Evolutionary conservation across 495 filamentous ascomycete species (phyloP).

Genomic region (Cairneyella variabilis): DNA sequence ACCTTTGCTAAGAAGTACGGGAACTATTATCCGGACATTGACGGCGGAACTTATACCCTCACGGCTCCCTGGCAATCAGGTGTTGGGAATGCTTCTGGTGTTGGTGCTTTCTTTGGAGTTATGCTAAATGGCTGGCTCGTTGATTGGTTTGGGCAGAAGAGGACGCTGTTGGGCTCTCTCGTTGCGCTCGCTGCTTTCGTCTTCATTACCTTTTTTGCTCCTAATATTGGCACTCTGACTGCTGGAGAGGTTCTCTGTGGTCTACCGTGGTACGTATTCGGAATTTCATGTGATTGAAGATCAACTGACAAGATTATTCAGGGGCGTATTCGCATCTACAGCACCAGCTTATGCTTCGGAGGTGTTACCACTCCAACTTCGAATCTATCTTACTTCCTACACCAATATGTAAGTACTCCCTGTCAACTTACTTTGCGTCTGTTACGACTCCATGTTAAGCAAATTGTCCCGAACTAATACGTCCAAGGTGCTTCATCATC

Average conservation of each 20-base stretch:
- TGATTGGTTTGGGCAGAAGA: constrained; percentile 40
- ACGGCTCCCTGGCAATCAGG: constrained; percentile 42
- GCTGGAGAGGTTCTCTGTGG: constrained; percentile 53
- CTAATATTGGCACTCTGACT: constrained; percentile 36
- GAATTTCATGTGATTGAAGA: constrained; percentile 50
- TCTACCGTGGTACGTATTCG: constrained; percentile 63
- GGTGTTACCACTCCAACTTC: constrained; percentile 9
- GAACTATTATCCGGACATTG: constrained; percentile 24
- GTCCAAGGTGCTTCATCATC: constrained; percentile 58
- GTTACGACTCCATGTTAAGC: constrained; percentile 57
- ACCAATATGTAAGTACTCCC: constrained; percentile 58
- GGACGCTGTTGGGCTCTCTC: constrained; percentile 37
- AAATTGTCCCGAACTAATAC: constrained; percentile 39
- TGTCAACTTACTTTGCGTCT: constrained; percentile 59
- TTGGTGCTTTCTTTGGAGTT: constrained; percentile 40
- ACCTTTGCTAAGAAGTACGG: constrained; percentile 30
- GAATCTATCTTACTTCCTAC: constrained; percentile 15
- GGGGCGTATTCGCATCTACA: constrained; percentile 46
- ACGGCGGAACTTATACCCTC: constrained; percentile 25
- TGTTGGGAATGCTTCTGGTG: constrained; percentile 37
- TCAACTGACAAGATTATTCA: constrained; percentile 25
- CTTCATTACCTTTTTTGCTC: constrained; percentile 51
- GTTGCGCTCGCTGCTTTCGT: constrained; percentile 38
- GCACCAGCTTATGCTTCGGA: constrained; percentile 50
- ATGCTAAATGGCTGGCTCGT: constrained; percentile 38